phyloP scores from a whole-genome alignment of 2,329 filamentous ascomycete genomes.

The Thelonectria olida region DNA sequence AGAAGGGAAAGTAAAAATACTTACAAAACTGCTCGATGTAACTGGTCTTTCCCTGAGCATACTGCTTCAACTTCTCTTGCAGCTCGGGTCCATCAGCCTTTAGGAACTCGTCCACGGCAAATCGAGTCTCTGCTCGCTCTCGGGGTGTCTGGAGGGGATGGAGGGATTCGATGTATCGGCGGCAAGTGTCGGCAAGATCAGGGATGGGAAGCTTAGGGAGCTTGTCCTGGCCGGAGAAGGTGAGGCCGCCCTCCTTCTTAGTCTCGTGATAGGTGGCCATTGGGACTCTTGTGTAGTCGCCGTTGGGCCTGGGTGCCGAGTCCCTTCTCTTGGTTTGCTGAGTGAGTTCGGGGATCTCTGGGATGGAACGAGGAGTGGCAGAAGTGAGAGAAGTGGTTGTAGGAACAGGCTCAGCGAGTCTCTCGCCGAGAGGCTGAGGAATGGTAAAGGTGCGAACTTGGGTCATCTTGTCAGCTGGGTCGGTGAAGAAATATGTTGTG shows the following conservation, averaged over 20 bases:
- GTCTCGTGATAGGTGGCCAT: constrained; percentile 64
- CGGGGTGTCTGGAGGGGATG: constrained; percentile 81
- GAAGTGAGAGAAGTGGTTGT: constrained; percentile 39
- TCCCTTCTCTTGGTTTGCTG: constrained; percentile 29
- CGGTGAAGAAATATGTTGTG: constrained; percentile 11
- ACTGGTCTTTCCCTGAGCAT: constrained; percentile 89
- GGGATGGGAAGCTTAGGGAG: constrained; percentile 94
- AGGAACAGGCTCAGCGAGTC: constrained; percentile 59
- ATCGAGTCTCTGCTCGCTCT: constrained; percentile 84
- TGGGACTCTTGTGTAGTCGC: constrained; percentile 54
- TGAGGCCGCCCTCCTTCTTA: constrained; percentile 75
- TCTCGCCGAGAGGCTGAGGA: constrained; percentile 78
- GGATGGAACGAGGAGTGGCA: constrained; percentile 52
- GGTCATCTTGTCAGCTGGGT: constrained; percentile 48
- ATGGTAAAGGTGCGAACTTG: constrained; percentile 57
- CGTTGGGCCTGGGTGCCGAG: constrained; percentile 36
- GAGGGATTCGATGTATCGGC: constrained; percentile 81
- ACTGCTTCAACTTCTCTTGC: constrained; percentile 89
- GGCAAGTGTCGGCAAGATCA: constrained; percentile 79
- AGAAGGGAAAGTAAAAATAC: neutral
- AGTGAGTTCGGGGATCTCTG: constrained; percentile 44
- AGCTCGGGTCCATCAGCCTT: constrained; percentile 82
- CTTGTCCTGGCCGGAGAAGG: constrained; percentile 88
- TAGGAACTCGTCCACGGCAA: constrained; percentile 85
- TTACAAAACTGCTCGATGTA: constrained; percentile 99